Evolutionary conservation across 805 yeast genomes (phyloP).

Genomic region (Ogataea pini): DNA sequence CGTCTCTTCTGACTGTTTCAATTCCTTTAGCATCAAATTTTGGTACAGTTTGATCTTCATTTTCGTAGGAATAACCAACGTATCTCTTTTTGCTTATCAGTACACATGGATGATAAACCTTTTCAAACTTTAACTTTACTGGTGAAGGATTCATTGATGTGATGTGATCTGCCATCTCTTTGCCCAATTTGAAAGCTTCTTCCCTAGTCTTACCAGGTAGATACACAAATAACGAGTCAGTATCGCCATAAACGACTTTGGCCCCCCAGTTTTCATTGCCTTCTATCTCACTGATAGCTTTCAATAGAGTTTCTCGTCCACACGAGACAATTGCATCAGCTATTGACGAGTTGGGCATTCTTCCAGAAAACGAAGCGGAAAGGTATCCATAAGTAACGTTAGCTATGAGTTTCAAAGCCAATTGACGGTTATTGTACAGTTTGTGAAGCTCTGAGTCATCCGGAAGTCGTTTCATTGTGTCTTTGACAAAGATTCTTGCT

Average conservation of each 20-base stretch:
- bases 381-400: slow-evolving; percentile 96
- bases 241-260: slow-evolving; percentile 94
- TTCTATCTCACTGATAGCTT: slow-evolving; percentile 72
- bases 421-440: slow-evolving; percentile 72
- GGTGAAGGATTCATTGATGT: slow-evolving; percentile 78
- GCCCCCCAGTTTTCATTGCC: slow-evolving; percentile 68
- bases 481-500: slow-evolving; percentile 75
- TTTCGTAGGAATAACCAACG: slow-evolving; percentile 81
- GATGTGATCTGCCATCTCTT: slow-evolving; percentile 62
- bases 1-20: slow-evolving; percentile 93
- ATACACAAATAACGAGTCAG: slow-evolving; percentile 90
- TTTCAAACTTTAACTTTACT: slow-evolving; percentile 81
- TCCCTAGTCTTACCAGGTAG: slow-evolving; percentile 76
- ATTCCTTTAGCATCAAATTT: slow-evolving; percentile 94
- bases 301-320: slow-evolving; percentile 80
- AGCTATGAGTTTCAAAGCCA: slow-evolving; percentile 87
- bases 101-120: slow-evolving; percentile 86
- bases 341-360: slow-evolving; percentile 95
- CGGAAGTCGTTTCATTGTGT: slow-evolving; percentile 60
- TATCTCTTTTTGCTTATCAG: slow-evolving; percentile 85
- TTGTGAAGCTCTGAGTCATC: slow-evolving; percentile 51
- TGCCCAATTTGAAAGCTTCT: slow-evolving; percentile 79
- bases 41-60: slow-evolving; percentile 53
- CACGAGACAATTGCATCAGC: slow-evolving; percentile 94
- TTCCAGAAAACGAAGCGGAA: slow-evolving; percentile 90